phyloP scores from a whole-genome alignment of 345 rosid species.

The Cardiospermum halicacabum region DNA sequence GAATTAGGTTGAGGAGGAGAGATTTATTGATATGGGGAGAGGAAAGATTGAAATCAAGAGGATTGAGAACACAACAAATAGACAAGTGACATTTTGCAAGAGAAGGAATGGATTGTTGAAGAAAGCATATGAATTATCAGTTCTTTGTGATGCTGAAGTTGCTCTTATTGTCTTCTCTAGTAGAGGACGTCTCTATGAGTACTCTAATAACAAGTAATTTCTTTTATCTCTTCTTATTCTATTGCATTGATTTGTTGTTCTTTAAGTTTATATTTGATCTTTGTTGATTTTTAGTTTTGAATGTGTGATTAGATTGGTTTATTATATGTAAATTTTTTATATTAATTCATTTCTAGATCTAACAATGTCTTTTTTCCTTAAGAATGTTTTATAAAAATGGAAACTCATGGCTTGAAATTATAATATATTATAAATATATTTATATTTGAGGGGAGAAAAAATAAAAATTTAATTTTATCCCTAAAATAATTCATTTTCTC shows the following conservation, averaged over 20 bases:
- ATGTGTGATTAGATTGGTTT: too few species aligned
- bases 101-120: slow-evolving; percentile 86
- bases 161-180: slow-evolving; percentile 94
- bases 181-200: slow-evolving; percentile 96
- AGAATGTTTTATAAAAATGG: too few species aligned
- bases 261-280: background rate
- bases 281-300: background rate
- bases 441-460: too few species aligned
- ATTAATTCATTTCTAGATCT: too few species aligned
- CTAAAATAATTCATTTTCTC: too few species aligned
- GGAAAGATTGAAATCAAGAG: slow-evolving; percentile 98
- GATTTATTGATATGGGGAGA: slow-evolving; percentile 58
- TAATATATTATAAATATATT: too few species aligned
- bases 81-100: slow-evolving; percentile 96
- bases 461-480: too few species aligned
- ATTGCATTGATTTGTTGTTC: background rate
- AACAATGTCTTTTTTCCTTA: too few species aligned
- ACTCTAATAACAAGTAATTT: slow-evolving; percentile 81
- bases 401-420: too few species aligned
- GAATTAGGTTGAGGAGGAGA: background rate
- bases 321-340: too few species aligned
- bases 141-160: slow-evolving; percentile 90
- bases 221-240: background rate
- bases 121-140: slow-evolving; percentile 87
- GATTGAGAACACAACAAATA: slow-evolving; percentile 90